These are phyloP conservation scores for Aspergillus novofumigatus DNA, from an alignment of 2,329 filamentous ascomycete species.

Conservation along the genomic window DNA sequence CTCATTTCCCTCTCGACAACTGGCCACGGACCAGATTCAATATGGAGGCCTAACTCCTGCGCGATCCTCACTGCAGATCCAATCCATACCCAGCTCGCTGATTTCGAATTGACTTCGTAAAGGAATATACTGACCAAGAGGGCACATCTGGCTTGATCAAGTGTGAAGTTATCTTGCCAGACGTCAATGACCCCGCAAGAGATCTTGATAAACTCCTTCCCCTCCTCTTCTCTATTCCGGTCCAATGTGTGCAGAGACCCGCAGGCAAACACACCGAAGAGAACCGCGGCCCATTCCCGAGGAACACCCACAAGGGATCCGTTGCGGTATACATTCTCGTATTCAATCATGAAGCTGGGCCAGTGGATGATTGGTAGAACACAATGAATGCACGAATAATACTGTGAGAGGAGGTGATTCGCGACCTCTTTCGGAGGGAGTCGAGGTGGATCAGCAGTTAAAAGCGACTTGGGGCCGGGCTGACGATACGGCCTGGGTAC, in stretches of 20 bases:
- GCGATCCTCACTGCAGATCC: constrained; percentile 73
- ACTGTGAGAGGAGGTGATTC: constrained; percentile 70
- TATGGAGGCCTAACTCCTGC: constrained; percentile 78
- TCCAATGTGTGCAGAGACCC: constrained; percentile 69
- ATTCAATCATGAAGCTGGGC: constrained; percentile 72
- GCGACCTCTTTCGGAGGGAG: constrained; percentile 67
- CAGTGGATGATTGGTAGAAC: constrained; percentile 85
- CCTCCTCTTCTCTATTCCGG: constrained; percentile 54
- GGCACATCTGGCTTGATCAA: constrained; percentile 70
- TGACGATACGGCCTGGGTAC: constrained; percentile 66
- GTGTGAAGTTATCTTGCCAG: constrained; percentile 72
- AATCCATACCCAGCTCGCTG: constrained; percentile 81
- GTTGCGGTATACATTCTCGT: constrained; percentile 70
- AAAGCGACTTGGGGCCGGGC: constrained; percentile 44
- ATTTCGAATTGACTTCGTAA: constrained; percentile 80
- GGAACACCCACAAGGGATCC: constrained; percentile 59
- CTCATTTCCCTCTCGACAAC: constrained; percentile 80
- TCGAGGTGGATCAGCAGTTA: constrained; percentile 55
- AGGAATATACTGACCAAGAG: constrained; percentile 74
- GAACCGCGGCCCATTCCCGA: constrained; percentile 70
- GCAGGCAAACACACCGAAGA: constrained; percentile 79
- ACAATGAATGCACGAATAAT: constrained; percentile 71
- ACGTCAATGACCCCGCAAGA: constrained; percentile 69
- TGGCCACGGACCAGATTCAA: constrained; percentile 68
- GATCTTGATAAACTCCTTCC: constrained; percentile 65